Base-by-base conservation (phyloP, 805 yeast species). In the Suhomyces prunicola region DNA sequence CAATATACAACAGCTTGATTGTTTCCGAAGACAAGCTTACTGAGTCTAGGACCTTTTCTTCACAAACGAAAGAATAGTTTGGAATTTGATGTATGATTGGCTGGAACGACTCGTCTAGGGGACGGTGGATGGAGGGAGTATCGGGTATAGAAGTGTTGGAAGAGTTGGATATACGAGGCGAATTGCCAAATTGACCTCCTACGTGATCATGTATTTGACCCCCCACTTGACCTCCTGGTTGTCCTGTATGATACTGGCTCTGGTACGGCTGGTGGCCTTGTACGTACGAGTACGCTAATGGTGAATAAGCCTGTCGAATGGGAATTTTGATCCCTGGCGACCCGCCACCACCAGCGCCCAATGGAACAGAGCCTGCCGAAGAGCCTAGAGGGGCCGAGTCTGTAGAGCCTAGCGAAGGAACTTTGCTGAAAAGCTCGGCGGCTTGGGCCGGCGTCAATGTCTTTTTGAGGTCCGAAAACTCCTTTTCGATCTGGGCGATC, bases 401-500 rank as follows among this genome's bases (percentile, higher is more conserved):
- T 19, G 19, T 19, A 19, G 19, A 9, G 3, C 41, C 15, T n/a
- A 61, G 50, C 4, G 56, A 42, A 2, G 75, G 74, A 10, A 67
- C 66, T 48, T 59, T 66, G 8, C 52, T 50, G 19, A 67, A 44
- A 13, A 72, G 53, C 45, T 72, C 76, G 7, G 67, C 66, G 0
- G 74, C 72, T 50, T 67, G 71, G 5, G 68, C 60, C 1, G 66
- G 53, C 9, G 68, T 66, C 51, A 87, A 68, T 31, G 82, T 77
- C 62, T 80, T 78, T 60, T 87, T 81, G 50, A 90, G 70, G 60
- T 86, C 91, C 53, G 81, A 81, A 56, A 87, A 83, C 66, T 92
- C 96, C 59, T 79, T 81, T 64, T 92, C 98, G 50, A 93, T 80
- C 76, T 85, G 87, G n/a, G 88, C 90, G 44, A 87, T 82, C 54